A percentile compares a stretch with the other conserved stretches of the same genome.
These are phyloP conservation scores for Lyophyllum atratum DNA, from an alignment of 768 basidiomycete species.

Conservation along the genomic window DNA sequence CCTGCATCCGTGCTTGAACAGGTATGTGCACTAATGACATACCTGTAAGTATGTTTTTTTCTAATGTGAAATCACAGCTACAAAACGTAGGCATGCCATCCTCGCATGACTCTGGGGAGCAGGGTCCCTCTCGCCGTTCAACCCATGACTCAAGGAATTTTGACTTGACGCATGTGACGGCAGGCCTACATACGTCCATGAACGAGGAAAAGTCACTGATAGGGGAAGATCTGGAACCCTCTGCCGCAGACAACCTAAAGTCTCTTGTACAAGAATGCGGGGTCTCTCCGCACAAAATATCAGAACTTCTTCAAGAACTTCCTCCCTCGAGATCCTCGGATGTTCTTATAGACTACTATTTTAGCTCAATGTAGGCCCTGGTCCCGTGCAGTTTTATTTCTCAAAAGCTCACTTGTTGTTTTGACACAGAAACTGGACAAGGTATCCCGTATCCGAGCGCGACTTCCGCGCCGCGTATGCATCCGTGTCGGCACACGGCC, in stretches of 20 bases:
- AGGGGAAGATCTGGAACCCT: constrained; percentile 46
- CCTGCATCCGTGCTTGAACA: constrained; percentile 80
- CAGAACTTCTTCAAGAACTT: constrained; percentile 86
- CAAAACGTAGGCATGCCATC: constrained; percentile 27
- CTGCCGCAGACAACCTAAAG: constrained; percentile 81
- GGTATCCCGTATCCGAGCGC: constrained; percentile 86
- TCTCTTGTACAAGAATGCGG: constrained; percentile 91
- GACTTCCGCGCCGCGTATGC: constrained; percentile 77
- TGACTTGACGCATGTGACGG: constrained; percentile 8
- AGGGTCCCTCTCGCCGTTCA: constrained; percentile 6
- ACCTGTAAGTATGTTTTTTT: neutral
- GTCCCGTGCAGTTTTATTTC: constrained; percentile 13
- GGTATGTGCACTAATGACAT: constrained; percentile 37
- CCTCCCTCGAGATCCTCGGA: constrained; percentile 78
- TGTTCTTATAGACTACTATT: constrained; percentile 82
- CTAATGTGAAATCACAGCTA: constrained; percentile 17
- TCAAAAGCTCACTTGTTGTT: neutral
- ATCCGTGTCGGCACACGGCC: constrained; percentile 61
- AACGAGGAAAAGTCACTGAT: constrained; percentile 26
- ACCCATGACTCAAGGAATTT: constrained; percentile 14
- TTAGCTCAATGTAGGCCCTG: constrained; percentile 56
- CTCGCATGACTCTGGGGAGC: constrained; percentile 9
- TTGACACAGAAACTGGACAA: constrained; percentile 79
- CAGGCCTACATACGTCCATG: constrained; percentile 1
- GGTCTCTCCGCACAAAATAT: constrained; percentile 86